phyloP scores from a whole-genome alignment of 768 basidiomycete genomes.

The Tulasnella calospora region DNA sequence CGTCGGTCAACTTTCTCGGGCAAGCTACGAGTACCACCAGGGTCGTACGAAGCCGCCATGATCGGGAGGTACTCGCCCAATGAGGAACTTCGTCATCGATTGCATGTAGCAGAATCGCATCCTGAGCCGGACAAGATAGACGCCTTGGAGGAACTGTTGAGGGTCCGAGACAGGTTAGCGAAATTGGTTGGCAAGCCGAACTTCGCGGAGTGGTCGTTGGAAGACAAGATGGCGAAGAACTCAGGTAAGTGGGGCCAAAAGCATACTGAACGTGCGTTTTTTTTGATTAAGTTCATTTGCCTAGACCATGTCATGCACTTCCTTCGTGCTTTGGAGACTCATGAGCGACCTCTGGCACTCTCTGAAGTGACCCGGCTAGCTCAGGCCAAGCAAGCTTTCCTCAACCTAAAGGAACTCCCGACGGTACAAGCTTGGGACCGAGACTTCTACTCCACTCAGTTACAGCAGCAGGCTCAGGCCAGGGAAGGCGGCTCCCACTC shows the following conservation, averaged over 20 bases:
- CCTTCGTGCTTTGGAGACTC: constrained; percentile 70
- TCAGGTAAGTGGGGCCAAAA: constrained; percentile 53
- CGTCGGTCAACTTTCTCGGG: constrained; percentile 35
- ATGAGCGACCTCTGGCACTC: constrained; percentile 72
- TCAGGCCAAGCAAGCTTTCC: constrained; percentile 64
- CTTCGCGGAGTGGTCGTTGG: constrained; percentile 79
- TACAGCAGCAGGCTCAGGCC: background rate
- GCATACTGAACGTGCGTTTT: background rate
- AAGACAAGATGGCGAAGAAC: constrained; percentile 95
- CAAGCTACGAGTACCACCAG: constrained; percentile 63
- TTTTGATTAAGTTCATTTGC: background rate
- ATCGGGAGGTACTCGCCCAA: constrained; percentile 84
- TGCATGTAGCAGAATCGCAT: constrained; percentile 76
- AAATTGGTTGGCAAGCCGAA: constrained; percentile 77
- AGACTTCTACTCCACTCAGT: constrained; percentile 79
- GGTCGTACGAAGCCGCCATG: constrained; percentile 86
- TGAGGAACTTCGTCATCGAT: constrained; percentile 71
- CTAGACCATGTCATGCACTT: constrained; percentile 84
- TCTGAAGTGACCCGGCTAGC: constrained; percentile 61
- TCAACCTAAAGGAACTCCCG: constrained; percentile 42
- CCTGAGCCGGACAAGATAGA: constrained; percentile 64
- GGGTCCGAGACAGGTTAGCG: constrained; percentile 76
- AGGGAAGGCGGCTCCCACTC: background rate
- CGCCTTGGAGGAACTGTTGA: constrained; percentile 68
- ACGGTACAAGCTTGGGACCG: constrained; percentile 93